Evolutionary conservation across 2,329 filamentous ascomycete species (phyloP).

Genomic region (Penicillium verrucosum): DNA sequence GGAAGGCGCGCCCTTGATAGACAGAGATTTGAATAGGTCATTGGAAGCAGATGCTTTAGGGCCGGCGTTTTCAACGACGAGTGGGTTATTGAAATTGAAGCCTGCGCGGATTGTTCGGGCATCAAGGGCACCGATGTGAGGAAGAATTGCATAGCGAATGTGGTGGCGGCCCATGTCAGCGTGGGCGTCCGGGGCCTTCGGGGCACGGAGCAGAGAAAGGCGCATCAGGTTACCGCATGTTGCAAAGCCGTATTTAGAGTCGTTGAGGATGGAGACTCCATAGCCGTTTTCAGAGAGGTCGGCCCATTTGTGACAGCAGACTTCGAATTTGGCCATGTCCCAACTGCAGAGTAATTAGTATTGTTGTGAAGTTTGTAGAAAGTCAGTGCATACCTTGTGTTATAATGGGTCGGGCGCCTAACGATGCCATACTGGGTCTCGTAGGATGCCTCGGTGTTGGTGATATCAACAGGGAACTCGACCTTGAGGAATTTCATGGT

Average conservation of each 20-base stretch:
- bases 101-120: conserved; percentile 74
- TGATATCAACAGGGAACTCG: conserved; percentile 90
- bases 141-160: conserved; percentile 87
- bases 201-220: conserved; percentile 76
- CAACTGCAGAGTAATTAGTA: conserved; percentile 52
- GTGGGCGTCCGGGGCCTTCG: conserved; percentile 88
- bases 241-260: conserved; percentile 94
- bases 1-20: conserved; percentile 62
- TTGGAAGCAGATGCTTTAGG: conserved; percentile 6
- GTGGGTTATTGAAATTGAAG: conserved; percentile 84
- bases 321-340: conserved; percentile 98
- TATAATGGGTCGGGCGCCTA: conserved; percentile 91
- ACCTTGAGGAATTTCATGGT: conserved; percentile 98
- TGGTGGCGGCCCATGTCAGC: conserved; percentile 89
- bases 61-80: conserved; percentile 52
- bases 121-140: conserved; percentile 71
- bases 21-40: conserved; percentile 55
- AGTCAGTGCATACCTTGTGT: conserved; percentile 67
- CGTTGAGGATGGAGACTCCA: conserved; percentile 88
- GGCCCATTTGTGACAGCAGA: conserved; percentile 92
- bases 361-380: not conserved
- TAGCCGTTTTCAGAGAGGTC: conserved; percentile 85
- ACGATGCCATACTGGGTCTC: conserved; percentile 93
- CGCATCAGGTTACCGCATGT: conserved; percentile 87
- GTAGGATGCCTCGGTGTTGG: conserved; percentile 89